phyloP scores from a whole-genome alignment of 352 stramenopile species.

The Phytophthora macrochlamydospora region DNA sequence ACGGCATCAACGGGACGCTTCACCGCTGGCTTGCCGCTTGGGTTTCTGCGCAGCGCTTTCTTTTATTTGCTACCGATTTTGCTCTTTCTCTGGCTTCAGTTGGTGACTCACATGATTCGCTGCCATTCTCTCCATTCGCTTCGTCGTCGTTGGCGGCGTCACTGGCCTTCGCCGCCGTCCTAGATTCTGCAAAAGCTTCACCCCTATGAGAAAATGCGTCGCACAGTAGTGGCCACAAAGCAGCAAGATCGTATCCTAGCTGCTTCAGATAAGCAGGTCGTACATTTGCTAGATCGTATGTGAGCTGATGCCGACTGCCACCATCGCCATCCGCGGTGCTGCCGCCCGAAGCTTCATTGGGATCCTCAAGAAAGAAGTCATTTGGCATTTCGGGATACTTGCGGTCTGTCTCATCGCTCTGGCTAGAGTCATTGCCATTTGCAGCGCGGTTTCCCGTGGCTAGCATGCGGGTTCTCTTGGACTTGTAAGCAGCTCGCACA shows the following conservation, averaged over 20 bases:
- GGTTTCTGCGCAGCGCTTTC: not conserved
- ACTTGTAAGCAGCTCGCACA: not conserved
- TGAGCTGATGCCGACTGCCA: not conserved
- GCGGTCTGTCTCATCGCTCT: not conserved
- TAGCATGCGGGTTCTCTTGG: constrained; percentile 3
- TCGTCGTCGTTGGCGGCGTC: not conserved
- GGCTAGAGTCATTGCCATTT: not conserved
- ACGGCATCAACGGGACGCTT: constrained; percentile 7
- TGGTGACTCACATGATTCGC: not conserved
- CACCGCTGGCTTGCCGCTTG: not conserved
- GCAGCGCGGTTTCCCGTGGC: not conserved
- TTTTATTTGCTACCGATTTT: not conserved
- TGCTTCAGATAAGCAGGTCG: not conserved
- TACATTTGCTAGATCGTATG: not conserved
- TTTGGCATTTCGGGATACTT: constrained; percentile 6
- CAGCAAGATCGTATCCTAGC: not conserved
- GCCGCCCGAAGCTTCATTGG: not conserved
- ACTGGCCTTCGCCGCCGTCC: not conserved
- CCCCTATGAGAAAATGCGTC: not conserved
- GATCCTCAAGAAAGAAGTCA: not conserved
- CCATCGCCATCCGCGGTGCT: not conserved
- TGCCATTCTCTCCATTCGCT: not conserved
- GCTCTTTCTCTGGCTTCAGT: not conserved
- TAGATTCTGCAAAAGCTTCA: not conserved
- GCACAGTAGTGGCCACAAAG: not conserved